Evolutionary conservation across 306 rosid genomes (phyloP), one percentile per base, ranked within the genome.

Genomic region (Ochetophila trinervis): DNA sequence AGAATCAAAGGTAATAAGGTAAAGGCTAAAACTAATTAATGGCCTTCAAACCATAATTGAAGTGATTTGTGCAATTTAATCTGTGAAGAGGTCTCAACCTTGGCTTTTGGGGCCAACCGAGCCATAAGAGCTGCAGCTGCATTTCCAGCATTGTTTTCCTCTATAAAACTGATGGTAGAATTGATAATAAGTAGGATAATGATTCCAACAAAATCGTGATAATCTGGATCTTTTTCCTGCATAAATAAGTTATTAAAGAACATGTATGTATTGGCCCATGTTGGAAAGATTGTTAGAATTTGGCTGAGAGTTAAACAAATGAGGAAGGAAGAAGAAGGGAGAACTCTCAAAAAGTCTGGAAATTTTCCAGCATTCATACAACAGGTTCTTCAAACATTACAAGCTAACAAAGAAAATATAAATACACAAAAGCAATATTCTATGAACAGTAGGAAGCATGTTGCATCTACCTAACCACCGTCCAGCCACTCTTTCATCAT

Each of bases 71-170:
- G 14, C 1, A 63, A 68, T 14, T 56, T 35, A 53, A 30, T 64
- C 15, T 67, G 21, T 20, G n/a, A 69, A 68, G 68, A 35, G 53
- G 62, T 49, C 2, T 2, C 11, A 24, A 83, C 91, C 91, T 85
- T 88, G 49, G 91, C 84, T 77, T 88, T 83, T 20, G 91, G 91
- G 20, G 86, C 86, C 66, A 82, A 71, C 42, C 83, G 83, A 24
- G 86, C 86, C 83, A 82, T 82, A 36, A 82, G 86, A 56, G 95
- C 87, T 2, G 91, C 83, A 11, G 95, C 95, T 59, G 95, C 95
- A 75, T 88, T 85, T 20, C 95, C 91, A 68, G 95, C 91, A 49
- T 88, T 88, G 63, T 88, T 88, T 73, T 88, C 95, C 82, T 88
- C 95, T 21, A 83, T 71, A 67, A 85, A 88, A 82, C 89, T 88